These are phyloP conservation scores for Tolypocladium endophyticum DNA, from an alignment of 2,329 filamentous ascomycete genomes.

Conservation along the genomic window DNA sequence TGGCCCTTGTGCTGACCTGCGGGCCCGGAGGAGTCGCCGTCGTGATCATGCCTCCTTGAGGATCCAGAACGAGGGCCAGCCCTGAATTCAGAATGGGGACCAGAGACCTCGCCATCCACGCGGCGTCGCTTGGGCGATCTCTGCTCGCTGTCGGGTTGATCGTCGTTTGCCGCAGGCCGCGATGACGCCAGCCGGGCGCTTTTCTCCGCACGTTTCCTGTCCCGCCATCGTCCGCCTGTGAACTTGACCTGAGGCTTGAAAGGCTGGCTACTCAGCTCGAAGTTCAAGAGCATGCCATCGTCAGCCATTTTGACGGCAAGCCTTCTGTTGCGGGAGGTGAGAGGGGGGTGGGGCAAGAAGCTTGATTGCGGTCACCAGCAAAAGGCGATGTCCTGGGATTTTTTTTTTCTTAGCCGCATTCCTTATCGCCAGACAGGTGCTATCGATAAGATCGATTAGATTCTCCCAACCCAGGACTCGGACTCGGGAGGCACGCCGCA, in stretches of 20 bases:
- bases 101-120: conserved; percentile 16
- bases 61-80: neutral
- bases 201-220: conserved; percentile 59
- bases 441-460: conserved; percentile 13
- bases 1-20: conserved; percentile 10
- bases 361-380: neutral
- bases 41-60: neutral
- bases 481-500: neutral
- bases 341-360: conserved; percentile 2
- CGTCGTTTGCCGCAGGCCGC: conserved; percentile 9
- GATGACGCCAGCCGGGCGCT: conserved; percentile 17
- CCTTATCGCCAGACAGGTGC: neutral
- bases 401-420: conserved; percentile 6
- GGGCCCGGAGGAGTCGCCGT: conserved; percentile 7
- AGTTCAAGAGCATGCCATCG: conserved; percentile 91
- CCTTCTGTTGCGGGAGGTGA: neutral
- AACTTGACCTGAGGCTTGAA: conserved; percentile 55
- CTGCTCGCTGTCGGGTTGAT: conserved; percentile 16
- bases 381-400: conserved; percentile 6
- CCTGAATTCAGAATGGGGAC: conserved; percentile 1
- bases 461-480: neutral
- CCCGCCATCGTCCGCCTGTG: conserved; percentile 89
- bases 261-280: conserved; percentile 62
- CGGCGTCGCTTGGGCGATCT: conserved; percentile 36
- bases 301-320: conserved; percentile 58